Evolutionary conservation across 2,329 filamentous ascomycete genomes (phyloP).

Genomic region (Furcasterigmium sp.): DNA sequence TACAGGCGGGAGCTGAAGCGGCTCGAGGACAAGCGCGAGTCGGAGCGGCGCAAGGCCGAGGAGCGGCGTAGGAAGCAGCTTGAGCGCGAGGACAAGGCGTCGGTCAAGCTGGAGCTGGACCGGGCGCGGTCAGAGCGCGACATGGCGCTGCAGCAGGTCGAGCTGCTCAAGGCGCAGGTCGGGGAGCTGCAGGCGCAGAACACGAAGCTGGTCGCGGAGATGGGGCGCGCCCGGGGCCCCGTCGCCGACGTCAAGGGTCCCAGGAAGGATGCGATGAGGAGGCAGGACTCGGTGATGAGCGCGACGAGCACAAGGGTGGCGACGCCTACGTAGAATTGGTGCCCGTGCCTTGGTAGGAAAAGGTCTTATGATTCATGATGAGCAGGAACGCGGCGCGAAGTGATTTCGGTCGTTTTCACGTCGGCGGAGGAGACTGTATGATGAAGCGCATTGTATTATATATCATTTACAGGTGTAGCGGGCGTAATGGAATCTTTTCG

Average conservation of each 20-base stretch:
- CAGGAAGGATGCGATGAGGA: conserved; percentile 13
- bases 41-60: conserved; percentile 56
- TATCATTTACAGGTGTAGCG: too few species aligned
- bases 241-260: background rate
- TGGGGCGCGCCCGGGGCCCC: conserved; percentile 27
- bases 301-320: background rate
- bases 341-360: too few species aligned
- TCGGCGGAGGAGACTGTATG: too few species aligned
- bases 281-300: conserved; percentile 30
- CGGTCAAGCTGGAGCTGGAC: conserved; percentile 48
- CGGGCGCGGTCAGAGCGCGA: conserved; percentile 45
- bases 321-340: too few species aligned
- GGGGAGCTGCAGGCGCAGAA: conserved; percentile 56
- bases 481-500: too few species aligned
- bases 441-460: too few species aligned
- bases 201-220: conserved; percentile 48
- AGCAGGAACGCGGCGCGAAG: too few species aligned
- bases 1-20: conserved; percentile 59
- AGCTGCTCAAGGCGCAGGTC: conserved; percentile 48
- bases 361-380: too few species aligned
- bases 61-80: conserved; percentile 42
- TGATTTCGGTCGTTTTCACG: too few species aligned
- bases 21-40: conserved; percentile 57
- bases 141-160: conserved; percentile 44
- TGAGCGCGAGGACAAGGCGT: conserved; percentile 48